A percentile compares a stretch with the other conserved stretches of the same genome.
Evolutionary conservation across 2,329 filamentous ascomycete genomes (phyloP).

Genomic region (Xylaria sp.): DNA sequence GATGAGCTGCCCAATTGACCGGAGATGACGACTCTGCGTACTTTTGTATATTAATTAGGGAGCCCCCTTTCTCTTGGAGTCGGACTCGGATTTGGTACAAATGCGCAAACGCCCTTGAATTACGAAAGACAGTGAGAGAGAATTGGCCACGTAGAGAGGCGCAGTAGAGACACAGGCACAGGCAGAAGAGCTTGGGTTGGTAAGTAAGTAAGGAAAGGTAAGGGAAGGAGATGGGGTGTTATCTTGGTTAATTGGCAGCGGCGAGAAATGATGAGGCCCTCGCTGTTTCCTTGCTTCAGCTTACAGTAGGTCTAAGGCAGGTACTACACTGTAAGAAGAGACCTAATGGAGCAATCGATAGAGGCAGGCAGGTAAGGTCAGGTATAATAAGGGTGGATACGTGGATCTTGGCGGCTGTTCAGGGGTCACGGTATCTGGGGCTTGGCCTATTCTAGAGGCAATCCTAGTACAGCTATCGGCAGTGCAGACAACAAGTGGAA

Average conservation of each 20-base stretch:
- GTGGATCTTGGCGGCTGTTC: not conserved
- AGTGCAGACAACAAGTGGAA: conserved; percentile 16
- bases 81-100: not conserved
- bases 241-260: not conserved
- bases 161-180: conserved; percentile 1
- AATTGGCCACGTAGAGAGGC: not conserved
- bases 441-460: not conserved
- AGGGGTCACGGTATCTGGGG: not conserved
- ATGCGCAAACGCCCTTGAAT: not conserved
- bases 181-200: not conserved
- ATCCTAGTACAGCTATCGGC: not conserved
- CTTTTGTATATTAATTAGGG: conserved; percentile 10
- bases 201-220: not conserved
- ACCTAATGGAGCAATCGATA: not conserved
- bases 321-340: no score
- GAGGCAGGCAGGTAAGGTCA: not conserved
- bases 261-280: conserved; percentile 12
- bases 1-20: not conserved
- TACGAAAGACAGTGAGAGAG: not conserved
- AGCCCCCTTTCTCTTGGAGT: not conserved
- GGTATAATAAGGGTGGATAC: not conserved
- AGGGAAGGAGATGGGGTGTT: not conserved
- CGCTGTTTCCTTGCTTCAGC: conserved; percentile 1
- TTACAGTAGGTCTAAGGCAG: no score
- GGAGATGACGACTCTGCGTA: not conserved